Evolutionary conservation across 768 basidiomycete species (phyloP), one percentile per base, ranked within the genome.

Genomic region (Leucocoprinus sp.): DNA sequence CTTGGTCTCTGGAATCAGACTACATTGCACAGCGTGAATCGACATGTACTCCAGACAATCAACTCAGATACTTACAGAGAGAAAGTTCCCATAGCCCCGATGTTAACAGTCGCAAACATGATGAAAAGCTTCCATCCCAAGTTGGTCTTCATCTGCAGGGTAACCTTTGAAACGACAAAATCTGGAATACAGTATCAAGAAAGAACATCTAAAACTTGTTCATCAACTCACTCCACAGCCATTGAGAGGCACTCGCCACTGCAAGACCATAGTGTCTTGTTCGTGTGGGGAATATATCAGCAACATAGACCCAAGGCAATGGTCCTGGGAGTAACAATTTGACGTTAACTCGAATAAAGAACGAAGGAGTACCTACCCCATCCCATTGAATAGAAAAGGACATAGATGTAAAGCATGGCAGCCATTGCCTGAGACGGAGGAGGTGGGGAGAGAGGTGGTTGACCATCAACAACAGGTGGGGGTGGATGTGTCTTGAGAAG

Each of bases 361-460:
- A 9, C 22, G 39, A 34, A 5, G 15, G 14, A 1, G 8, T 27
- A 54, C 64, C 49, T 42, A 65, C 87, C 89, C 81, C 85, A 88
- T 29, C 85, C 86, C 77, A 90, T 83, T 3, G 82, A 85, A 62
- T 91, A 92, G 62, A 90, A 90, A 59, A 81, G 82, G 34, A 90
- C 86, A 55, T 86, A 93, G 43, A 92, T 76, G 58, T 92, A 93
- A 22, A 92, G 63, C 77, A 89, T 77, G 2, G 78, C 85, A 2
- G 89, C 88, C 89, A 91, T 92, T 0, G 73, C 90, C 59, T 83
- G 79, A 1, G 83, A 65, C 64, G 83, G 71, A 0, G 78, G 69
- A 0, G 80, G 57, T 0, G 75, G 72, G 2, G 57, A 58, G 5
- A 66, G 55, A n/a, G 60, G 52, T 3, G 55, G 50, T 21, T 50